Evolutionary conservation across 2,329 filamentous ascomycete species (phyloP).

Genomic region (Sarocladium oryzae): DNA sequence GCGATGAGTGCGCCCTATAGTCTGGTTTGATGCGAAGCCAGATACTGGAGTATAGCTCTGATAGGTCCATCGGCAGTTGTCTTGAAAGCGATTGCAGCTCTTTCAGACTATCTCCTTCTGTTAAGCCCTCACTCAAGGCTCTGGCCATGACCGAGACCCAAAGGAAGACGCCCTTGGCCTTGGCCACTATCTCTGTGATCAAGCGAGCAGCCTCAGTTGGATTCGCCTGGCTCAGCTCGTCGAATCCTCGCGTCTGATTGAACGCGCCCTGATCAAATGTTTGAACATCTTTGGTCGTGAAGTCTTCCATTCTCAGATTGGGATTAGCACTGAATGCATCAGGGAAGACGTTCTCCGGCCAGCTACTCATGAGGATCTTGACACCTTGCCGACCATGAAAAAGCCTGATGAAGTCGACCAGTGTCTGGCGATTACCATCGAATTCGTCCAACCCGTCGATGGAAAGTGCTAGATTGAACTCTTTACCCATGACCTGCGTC

Average conservation of each 20-base stretch:
- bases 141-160: slow-evolving; percentile 10
- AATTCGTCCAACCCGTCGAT: slow-evolving; percentile 17
- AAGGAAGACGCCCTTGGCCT: slow-evolving; percentile 16
- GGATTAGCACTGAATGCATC: slow-evolving; percentile 5
- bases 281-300: slow-evolving; percentile 11
- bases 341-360: slow-evolving; percentile 14
- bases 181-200: slow-evolving; percentile 10
- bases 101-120: background rate
- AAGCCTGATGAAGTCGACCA: slow-evolving; percentile 11
- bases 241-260: background rate
- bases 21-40: slow-evolving; percentile 1
- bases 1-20: background rate
- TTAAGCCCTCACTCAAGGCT: slow-evolving; percentile 11
- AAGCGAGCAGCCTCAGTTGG: background rate
- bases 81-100: slow-evolving; percentile 7
- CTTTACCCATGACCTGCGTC: background rate
- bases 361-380: slow-evolving; percentile 19
- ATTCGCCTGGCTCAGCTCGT: background rate
- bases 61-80: slow-evolving; percentile 9
- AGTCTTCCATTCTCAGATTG: slow-evolving; percentile 9
- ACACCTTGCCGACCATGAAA: slow-evolving; percentile 1
- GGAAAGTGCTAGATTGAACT: slow-evolving; percentile 11
- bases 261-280: slow-evolving; percentile 7
- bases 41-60: slow-evolving; percentile 10
- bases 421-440: slow-evolving; percentile 7